These are phyloP conservation scores for Chara braunii DNA, from an alignment of 139 green algal species.

Conservation along the genomic window DNA sequence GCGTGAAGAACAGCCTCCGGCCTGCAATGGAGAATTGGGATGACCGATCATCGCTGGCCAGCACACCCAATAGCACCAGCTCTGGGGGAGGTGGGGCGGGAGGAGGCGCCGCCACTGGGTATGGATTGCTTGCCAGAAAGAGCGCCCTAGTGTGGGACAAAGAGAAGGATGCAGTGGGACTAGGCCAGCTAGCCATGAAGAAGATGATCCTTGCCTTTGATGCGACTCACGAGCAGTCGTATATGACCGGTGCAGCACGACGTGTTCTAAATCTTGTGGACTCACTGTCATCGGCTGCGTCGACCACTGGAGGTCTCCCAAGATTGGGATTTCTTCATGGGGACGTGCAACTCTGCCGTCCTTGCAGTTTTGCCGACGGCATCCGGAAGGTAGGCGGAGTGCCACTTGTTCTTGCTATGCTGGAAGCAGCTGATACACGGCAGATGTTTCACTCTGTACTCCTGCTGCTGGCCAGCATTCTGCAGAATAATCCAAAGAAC, in stretches of 20 bases:
- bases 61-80: no score
- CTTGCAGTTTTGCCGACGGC: slow-evolving; percentile 14
- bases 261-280: slow-evolving; percentile 35
- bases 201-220: slow-evolving; percentile 39
- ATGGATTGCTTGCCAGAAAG: no score
- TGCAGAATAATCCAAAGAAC: slow-evolving; percentile 25
- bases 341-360: slow-evolving; percentile 27
- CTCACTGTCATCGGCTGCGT: slow-evolving; percentile 7
- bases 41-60: no score
- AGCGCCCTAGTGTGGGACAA: slow-evolving; percentile 27
- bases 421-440: slow-evolving; percentile 15
- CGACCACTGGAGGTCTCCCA: slow-evolving; percentile 18
- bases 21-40: no score
- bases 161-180: not conserved
- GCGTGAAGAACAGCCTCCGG: not conserved
- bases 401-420: slow-evolving; percentile 24
- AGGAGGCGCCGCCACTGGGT: no score
- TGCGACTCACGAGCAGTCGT: slow-evolving; percentile 8
- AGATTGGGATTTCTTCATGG: slow-evolving; percentile 14
- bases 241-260: slow-evolving; percentile 3
- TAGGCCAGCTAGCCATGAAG: slow-evolving; percentile 7
- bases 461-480: not conserved
- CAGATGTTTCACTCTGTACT: slow-evolving; percentile 10
- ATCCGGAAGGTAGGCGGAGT: slow-evolving; percentile 32
- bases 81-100: no score